Conservation (phyloP, 495 filamentous ascomycete genomes). For the Cenococcum geophilum region DNA sequence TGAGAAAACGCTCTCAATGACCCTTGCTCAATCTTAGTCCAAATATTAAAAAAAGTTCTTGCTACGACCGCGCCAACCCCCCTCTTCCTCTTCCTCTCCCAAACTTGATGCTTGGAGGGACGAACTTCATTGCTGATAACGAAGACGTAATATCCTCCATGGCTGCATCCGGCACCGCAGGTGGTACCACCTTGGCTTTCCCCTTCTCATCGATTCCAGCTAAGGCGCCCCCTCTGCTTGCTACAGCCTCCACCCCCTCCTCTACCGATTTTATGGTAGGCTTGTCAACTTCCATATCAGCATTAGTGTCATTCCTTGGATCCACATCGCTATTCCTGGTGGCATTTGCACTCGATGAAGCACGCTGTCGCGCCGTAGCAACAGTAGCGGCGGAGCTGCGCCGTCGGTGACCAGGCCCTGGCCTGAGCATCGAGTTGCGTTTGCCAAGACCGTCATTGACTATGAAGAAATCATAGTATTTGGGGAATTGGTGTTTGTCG, state of each 20-base stretch:
- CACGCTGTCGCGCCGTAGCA: neutral
- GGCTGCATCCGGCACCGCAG: conserved; percentile 45
- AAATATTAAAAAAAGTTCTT: neutral
- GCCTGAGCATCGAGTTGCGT: conserved; percentile 65
- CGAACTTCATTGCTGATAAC: conserved; percentile 78
- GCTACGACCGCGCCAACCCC: conserved; percentile 28
- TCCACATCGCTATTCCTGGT: too few species aligned
- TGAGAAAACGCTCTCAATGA: too few species aligned
- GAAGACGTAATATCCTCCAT: conserved; percentile 69
- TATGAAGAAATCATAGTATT: conserved; percentile 84
- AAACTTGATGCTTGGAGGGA: conserved; percentile 70
- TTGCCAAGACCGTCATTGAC: conserved; percentile 85
- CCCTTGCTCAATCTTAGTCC: neutral
- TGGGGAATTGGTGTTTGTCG: conserved; percentile 92
- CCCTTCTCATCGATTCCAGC: neutral
- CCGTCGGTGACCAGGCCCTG: conserved; percentile 43
- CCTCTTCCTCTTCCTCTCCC: conserved; percentile 52
- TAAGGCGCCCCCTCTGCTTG: neutral
- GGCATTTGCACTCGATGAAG: conserved; percentile 1
- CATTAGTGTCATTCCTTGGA: neutral
- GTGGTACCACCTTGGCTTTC: neutral
- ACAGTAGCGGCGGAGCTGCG: conserved; percentile 44
- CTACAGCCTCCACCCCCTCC: neutral
- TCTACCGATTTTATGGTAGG: neutral
- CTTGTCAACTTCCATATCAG: neutral